A percentile compares a stretch with the other conserved stretches of the same genome.
phyloP scores from a whole-genome alignment of 176 grass and related monocot genomes.

The Oryza punctata region DNA sequence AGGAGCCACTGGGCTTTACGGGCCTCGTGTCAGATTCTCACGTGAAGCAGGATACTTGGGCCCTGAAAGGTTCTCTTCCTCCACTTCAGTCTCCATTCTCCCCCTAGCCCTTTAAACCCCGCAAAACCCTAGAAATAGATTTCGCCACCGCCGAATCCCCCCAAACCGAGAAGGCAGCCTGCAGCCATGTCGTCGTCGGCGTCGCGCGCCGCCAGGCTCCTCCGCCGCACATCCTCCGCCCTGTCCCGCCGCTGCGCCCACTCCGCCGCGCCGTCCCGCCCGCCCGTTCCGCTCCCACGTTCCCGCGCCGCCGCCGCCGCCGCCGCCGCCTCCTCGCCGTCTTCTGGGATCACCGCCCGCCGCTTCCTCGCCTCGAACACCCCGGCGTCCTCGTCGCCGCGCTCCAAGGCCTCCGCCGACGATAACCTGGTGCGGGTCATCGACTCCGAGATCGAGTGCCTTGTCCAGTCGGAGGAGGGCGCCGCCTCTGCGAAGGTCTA shows the following conservation, averaged over 20 bases:
- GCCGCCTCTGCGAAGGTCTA: slow-evolving; percentile 34
- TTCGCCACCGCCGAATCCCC: neutral
- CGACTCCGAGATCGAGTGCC: slow-evolving; percentile 71
- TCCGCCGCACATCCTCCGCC: slow-evolving; percentile 44
- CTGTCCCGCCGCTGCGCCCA: slow-evolving; percentile 21
- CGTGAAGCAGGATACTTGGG: too few relatives aligned
- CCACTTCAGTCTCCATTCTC: neutral
- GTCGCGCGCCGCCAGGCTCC: slow-evolving; percentile 45
- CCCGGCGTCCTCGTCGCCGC: neutral
- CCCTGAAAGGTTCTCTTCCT: neutral
- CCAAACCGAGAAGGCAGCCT: neutral
- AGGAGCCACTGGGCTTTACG: too few relatives aligned
- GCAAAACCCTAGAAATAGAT: slow-evolving; percentile 33
- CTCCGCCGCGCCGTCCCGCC: neutral
- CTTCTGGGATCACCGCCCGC: neutral
- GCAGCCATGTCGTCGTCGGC: slow-evolving; percentile 39
- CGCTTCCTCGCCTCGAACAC: slow-evolving; percentile 48
- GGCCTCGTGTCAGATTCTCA: too few relatives aligned
- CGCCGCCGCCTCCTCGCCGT: neutral
- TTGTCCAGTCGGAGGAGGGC: slow-evolving; percentile 37
- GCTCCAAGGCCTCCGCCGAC: slow-evolving; percentile 54
- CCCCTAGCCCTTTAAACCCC: slow-evolving; percentile 18
- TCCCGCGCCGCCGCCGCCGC: slow-evolving; percentile 16
- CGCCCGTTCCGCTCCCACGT: slow-evolving; percentile 16
- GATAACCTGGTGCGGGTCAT: slow-evolving; percentile 63